phyloP scores from a whole-genome alignment of 1,139 yeast genomes.

The Pichia sp. region DNA sequence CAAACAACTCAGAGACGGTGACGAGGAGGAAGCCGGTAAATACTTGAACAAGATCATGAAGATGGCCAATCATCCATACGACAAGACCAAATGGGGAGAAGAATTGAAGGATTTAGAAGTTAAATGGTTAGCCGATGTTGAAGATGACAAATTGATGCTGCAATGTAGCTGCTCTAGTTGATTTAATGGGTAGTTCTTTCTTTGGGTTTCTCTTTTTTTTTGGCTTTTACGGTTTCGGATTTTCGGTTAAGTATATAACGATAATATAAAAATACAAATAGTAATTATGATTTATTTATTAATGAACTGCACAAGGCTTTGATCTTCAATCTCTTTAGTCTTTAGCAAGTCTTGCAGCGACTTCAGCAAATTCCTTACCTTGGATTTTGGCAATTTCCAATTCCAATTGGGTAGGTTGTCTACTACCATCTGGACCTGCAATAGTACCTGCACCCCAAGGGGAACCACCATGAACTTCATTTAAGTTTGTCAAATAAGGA shows the following conservation, averaged over 20 bases:
- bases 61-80: slow-evolving; percentile 62
- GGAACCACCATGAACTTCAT: slow-evolving; percentile 72
- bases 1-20: slow-evolving; percentile 9
- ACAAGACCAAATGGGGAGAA: slow-evolving; percentile 54
- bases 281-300: not conserved
- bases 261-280: not conserved
- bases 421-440: slow-evolving; percentile 72
- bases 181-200: slow-evolving; percentile 6
- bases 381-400: slow-evolving; percentile 52
- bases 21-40: slow-evolving; percentile 27
- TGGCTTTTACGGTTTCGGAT: too few species aligned
- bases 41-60: slow-evolving; percentile 47
- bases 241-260: not conserved
- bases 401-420: slow-evolving; percentile 62
- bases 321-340: too few species aligned
- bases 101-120: slow-evolving; percentile 49
- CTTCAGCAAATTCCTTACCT: slow-evolving; percentile 52
- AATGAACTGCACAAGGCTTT: too few species aligned
- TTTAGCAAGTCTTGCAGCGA: slow-evolving; percentile 13
- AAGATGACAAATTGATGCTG: slow-evolving; percentile 45
- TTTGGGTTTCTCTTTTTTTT: not conserved
- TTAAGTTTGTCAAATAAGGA: slow-evolving; percentile 48
- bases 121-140: slow-evolving; percentile 45
- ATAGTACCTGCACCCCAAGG: slow-evolving; percentile 86
- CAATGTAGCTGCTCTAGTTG: slow-evolving; percentile 64